Base-by-base conservation (phyloP, 164 flowering plant species). In the Brasenia schreberi region DNA sequence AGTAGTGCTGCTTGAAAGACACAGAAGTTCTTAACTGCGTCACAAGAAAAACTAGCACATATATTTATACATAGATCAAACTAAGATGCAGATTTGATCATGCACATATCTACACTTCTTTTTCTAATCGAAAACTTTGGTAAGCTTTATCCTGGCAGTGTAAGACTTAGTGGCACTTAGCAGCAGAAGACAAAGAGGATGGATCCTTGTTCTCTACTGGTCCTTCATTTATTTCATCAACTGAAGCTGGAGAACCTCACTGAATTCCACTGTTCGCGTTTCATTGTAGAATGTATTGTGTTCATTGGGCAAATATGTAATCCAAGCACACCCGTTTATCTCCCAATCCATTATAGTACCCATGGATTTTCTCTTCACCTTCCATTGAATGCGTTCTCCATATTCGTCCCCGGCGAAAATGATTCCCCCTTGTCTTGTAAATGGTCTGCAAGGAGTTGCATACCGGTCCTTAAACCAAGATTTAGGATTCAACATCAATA, bases 281-380 rank as follows among this genome's bases (percentile, higher is more conserved):
- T 93, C 97, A 68, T 65, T 81, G 60, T 86, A 82, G 39, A 77
- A 80, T 7, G 96, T 85, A 68, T 66, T 79, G 53, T 83, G 66
- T 61, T 85, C 87, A 72, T 90, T 93, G 39, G 97, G 97, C 97
- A 94, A 90, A 73, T 93, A 90, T 0, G 96, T 89, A 56, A 89
- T 61, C 90, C 92, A 87, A 74, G 90, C 79, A 76, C 80, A 68
- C 18, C 97, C 97, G 67, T 65, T 84, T 1, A 88, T 78, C 71
- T 93, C 96, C 97, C 94, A 93, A 70, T 87, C 88, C 85, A 86
- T 80, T 0, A 73, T 74, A 77, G 73, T 86, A 65, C 95, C 95
- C n/a, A 78, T 65, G 0, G 80, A 81, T 5, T 72, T 64, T 73
- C 71, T 87, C 18, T 84, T 89, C 69, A 93, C 67, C 75, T 82